A percentile compares a stretch with the other conserved stretches of the same genome.
Evolutionary conservation across 2,329 filamentous ascomycete species (phyloP).

Genomic region (Corinectria fuckeliana): DNA sequence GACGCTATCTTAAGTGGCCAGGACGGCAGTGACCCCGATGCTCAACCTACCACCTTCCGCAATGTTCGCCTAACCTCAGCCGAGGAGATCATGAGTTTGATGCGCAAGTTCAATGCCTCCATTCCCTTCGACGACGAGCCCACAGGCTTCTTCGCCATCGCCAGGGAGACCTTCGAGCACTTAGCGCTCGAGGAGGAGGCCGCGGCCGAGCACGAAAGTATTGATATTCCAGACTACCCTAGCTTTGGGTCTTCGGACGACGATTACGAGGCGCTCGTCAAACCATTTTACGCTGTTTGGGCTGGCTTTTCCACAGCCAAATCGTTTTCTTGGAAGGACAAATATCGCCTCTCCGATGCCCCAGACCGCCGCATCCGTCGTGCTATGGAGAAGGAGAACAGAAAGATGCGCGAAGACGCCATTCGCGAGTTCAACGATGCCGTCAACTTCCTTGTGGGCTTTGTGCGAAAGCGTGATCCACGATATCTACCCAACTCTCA

Average conservation of each 20-base stretch:
- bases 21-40: constrained; percentile 52
- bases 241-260: constrained; percentile 82
- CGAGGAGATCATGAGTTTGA: constrained; percentile 78
- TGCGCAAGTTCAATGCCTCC: constrained; percentile 79
- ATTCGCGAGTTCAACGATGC: constrained; percentile 91
- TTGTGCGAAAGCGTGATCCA: constrained; percentile 90
- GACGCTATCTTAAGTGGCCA: constrained; percentile 79
- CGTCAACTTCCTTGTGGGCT: constrained; percentile 83
- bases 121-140: constrained; percentile 82
- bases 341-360: constrained; percentile 82
- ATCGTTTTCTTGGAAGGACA: constrained; percentile 88
- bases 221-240: constrained; percentile 72
- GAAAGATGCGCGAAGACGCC: constrained; percentile 79
- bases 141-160: constrained; percentile 82
- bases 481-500: constrained; percentile 80
- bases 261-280: constrained; percentile 76
- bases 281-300: constrained; percentile 84
- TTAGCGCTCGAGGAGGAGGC: constrained; percentile 81
- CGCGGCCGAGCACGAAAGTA: constrained; percentile 72
- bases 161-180: constrained; percentile 78
- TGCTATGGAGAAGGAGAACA: constrained; percentile 95
- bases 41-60: constrained; percentile 65
- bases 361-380: constrained; percentile 84
- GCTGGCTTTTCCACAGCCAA: constrained; percentile 82
- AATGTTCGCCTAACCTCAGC: constrained; percentile 80